Percentiles rank a stretch among this genome's conserved stretches.
Evolutionary conservation across 2,329 filamentous ascomycete species (phyloP).

Genomic region (Colletotrichum abscissum): DNA sequence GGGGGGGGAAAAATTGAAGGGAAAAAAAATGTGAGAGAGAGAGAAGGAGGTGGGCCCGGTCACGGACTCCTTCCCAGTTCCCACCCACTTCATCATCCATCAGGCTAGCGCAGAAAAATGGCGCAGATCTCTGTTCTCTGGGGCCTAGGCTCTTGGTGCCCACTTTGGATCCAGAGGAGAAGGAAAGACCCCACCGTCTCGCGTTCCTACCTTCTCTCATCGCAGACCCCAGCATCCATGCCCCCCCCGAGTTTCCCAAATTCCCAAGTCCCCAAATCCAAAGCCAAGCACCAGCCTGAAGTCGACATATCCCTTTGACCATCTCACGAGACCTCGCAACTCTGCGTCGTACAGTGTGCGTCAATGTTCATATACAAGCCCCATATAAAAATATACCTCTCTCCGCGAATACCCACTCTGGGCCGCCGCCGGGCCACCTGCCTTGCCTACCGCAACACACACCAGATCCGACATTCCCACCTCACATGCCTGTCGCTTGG

Average conservation of each 20-base stretch:
- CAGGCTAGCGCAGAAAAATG: constrained; percentile 33
- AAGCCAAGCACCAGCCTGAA: neutral
- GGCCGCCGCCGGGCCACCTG: neutral
- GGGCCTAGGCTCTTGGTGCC: constrained; percentile 26
- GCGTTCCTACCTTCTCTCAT: constrained; percentile 6
- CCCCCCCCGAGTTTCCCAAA: neutral
- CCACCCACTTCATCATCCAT: constrained; percentile 23
- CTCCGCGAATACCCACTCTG: neutral
- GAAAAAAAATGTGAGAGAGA: constrained; percentile 1
- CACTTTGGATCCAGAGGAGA: constrained; percentile 22
- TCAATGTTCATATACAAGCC: neutral
- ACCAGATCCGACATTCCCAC: constrained; percentile 2
- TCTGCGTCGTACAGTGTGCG: neutral
- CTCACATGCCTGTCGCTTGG: neutral
- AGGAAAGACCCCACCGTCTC: constrained; percentile 1
- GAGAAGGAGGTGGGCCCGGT: constrained; percentile 1
- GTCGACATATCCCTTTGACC: neutral
- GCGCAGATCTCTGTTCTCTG: constrained; percentile 37
- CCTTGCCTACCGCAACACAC: neutral
- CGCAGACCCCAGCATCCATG: constrained; percentile 2
- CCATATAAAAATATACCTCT: neutral
- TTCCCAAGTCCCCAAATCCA: neutral
- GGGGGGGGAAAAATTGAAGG: neutral
- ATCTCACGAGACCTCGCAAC: neutral
- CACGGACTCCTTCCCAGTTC: neutral